Evolutionary conservation across 805 yeast species (phyloP).

Genomic region (Cyberlindnera lachancei): DNA sequence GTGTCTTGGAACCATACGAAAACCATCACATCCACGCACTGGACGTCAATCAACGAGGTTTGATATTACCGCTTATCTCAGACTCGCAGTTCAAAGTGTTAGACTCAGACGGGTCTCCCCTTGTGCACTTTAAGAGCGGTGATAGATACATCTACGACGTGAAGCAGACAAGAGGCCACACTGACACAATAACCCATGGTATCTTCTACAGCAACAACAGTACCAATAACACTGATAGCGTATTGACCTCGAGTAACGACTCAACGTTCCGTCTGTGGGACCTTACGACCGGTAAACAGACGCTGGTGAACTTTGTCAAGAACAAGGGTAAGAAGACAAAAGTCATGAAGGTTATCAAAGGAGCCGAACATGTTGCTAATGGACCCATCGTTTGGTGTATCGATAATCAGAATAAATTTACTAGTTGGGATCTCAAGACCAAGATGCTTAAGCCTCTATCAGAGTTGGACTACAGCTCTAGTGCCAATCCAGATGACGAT

Average conservation of each 20-base stretch:
- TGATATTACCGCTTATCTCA: slow-evolving; percentile 7
- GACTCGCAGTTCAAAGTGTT: slow-evolving; percentile 15
- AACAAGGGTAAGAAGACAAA: slow-evolving; percentile 10
- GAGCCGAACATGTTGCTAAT: not conserved
- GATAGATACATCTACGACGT: slow-evolving; percentile 22
- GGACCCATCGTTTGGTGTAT: too few relatives aligned
- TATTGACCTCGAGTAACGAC: slow-evolving; percentile 19
- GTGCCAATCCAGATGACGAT: too few relatives aligned
- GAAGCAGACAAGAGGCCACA: slow-evolving; percentile 22
- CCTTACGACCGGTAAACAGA: slow-evolving; percentile 10
- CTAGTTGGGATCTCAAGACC: slow-evolving; percentile 12
- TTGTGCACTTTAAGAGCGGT: slow-evolving; percentile 15
- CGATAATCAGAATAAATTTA: slow-evolving; percentile 6
- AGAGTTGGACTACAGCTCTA: too few relatives aligned
- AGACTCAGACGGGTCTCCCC: slow-evolving; percentile 7
- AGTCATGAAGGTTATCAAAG: slow-evolving; percentile 1
- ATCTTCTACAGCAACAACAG: slow-evolving; percentile 9
- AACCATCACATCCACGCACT: slow-evolving; percentile 6
- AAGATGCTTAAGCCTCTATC: slow-evolving; percentile 7
- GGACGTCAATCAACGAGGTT: slow-evolving; percentile 1
- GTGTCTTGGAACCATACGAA: slow-evolving; percentile 9
- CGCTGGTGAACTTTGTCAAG: slow-evolving; percentile 11
- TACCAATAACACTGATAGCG: too few relatives aligned
- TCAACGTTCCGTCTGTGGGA: slow-evolving; percentile 25
- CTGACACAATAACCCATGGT: slow-evolving; percentile 18